Base-by-base conservation (phyloP, 2,329 filamentous ascomycete species). In the Colletotrichum falcatum region DNA sequence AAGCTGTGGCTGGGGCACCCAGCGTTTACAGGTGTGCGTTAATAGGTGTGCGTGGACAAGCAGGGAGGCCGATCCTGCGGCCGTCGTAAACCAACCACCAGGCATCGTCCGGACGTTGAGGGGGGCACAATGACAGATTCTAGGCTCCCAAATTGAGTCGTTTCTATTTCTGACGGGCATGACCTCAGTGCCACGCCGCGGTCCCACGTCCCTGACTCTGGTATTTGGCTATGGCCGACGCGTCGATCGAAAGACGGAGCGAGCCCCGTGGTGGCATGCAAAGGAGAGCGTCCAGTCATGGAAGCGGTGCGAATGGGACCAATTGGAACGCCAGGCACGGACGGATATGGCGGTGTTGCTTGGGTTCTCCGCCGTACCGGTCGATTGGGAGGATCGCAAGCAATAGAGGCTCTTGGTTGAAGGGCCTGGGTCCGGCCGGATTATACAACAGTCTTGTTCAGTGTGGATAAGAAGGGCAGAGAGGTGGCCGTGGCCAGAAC, bases 11-110 rank as follows among this genome's bases (percentile, higher is more conserved):
- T 71, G 65, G 67, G 59, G 59, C 60, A 59, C 26, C 37, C 37
- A 23, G 46, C 39, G 46, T 60, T 28, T 37, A 23, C 20, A 44
- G 66, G 67, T 12, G 44, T 46, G 58, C 58, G 46, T 60, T 28
- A 44, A 23, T 16, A 44, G 66, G 67, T 12, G 44, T 46, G 58
- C 58, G 67, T 35, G 58, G 42, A 42, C 58, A 44, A 58, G 35
- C 67, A 70, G 67, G 67, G 67, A 70, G 63, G 63, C 44, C 23
- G 64, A 67, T 70, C 64, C 64, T 59, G 62, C 55, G 39, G 64
- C 42, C 56, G 44, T 35, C 44, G 51, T 64, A 44, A 58, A 62
- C 67, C 67, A 70, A 67, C 64, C 64, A 61, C 49, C 42, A 44
- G 35, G 61, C 42, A 18, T 51, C 55, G 55, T 70, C 63, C 56